These are phyloP conservation scores for Annona squamosa DNA, from an alignment of 164 flowering plant species.

Conservation along the genomic window DNA sequence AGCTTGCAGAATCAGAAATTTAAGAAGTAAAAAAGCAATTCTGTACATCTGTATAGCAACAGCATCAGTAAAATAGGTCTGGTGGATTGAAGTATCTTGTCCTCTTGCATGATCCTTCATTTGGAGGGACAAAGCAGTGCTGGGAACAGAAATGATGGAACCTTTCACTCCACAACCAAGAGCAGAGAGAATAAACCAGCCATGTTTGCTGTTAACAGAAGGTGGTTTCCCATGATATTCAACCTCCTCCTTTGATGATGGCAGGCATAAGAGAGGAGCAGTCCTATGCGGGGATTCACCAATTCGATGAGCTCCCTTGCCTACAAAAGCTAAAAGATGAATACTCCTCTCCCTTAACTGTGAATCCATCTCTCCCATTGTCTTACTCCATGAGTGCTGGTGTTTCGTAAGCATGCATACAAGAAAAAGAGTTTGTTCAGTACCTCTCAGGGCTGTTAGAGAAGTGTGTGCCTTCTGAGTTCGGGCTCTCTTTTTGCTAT, in stretches of 20 bases:
- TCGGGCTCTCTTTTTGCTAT: slow-evolving; percentile 70
- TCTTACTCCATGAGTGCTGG: slow-evolving; percentile 59
- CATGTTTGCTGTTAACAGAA: slow-evolving; percentile 54
- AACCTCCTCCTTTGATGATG: slow-evolving; percentile 57
- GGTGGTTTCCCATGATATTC: slow-evolving; percentile 49
- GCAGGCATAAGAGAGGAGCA: slow-evolving; percentile 55
- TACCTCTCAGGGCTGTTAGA: slow-evolving; percentile 53
- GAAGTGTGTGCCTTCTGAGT: slow-evolving; percentile 48
- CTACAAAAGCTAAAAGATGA: slow-evolving; percentile 85
- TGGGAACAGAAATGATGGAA: slow-evolving; percentile 25
- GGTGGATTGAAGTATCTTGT: slow-evolving; percentile 14
- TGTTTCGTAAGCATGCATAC: slow-evolving; percentile 64
- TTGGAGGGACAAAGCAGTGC: slow-evolving; percentile 24
- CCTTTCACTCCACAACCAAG: slow-evolving; percentile 36
- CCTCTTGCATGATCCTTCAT: slow-evolving; percentile 32
- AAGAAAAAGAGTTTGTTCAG: slow-evolving; percentile 66
- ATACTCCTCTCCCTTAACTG: slow-evolving; percentile 69
- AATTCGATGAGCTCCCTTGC: slow-evolving; percentile 52
- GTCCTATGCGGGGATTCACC: slow-evolving; percentile 45
- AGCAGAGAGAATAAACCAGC: slow-evolving; percentile 80
- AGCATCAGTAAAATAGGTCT: slow-evolving; percentile 53
- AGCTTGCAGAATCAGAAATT: slow-evolving; percentile 78
- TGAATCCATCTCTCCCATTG: slow-evolving; percentile 63
- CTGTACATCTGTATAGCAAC: slow-evolving; percentile 66
- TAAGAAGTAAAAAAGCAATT: slow-evolving; percentile 60